Evolutionary conservation across 768 basidiomycete species (phyloP), one percentile per base, ranked within the genome.

Genomic region (Tremella mesenterica): DNA sequence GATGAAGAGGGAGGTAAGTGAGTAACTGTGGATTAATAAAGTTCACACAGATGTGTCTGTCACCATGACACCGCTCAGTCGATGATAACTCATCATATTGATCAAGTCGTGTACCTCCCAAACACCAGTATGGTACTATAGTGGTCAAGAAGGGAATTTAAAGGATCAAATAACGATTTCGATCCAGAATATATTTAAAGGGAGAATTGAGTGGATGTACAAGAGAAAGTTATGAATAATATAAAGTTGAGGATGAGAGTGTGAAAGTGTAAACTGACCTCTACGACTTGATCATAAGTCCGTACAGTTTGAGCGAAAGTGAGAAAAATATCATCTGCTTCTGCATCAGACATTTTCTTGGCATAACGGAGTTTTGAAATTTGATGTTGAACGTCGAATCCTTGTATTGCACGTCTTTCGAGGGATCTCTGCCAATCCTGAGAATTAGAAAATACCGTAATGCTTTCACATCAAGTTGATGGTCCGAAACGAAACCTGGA

Each of bases 371-470:
- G 78, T 14, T 90, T 81, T 55, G 81, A 81, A 16, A 97, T 74
- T 68, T 99, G 95, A 71, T 99, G 86, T 6, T 80, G 56, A 12
- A 93, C 77, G 70, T 99, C 95, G 60, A 93, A 83, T 1, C 84
- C 83, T 64, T 79, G 82, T 46, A 95, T 82, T 0, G 85, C 75
- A 54, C 80, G 80, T 49, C 73, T 76, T 10, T 78, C 74, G 48
- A 80, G 75, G 23, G 74, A 57, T 47, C 80, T 81, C 49, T 77
- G 74, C 70, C 86, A 83, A 66, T 91, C 86, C 88, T 93, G 57
- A 26, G 38, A 44, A 12, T 52, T 36, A 60, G 6, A 23, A 21
- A 36, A 18, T 21, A 5, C 46, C 28, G 27, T 9, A 47, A 14
- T 6, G 34, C 4, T 2, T n/a, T n/a, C 14, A 43, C 70, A 8